Evolutionary conservation across 345 rosid genomes (phyloP).

Genomic region (Lepidium sativum): DNA sequence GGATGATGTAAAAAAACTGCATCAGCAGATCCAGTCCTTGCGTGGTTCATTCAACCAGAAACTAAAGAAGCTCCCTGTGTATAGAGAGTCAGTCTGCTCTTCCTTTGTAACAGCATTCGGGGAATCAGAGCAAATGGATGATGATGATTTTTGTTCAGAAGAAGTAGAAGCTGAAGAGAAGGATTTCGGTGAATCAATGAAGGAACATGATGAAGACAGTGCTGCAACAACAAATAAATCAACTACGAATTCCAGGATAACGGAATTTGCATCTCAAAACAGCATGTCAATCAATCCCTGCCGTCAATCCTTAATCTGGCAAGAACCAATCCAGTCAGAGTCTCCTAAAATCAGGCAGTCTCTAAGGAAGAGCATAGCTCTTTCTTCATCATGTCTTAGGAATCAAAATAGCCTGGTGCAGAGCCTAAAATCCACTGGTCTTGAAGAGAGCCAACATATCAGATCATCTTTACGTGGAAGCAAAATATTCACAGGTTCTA

Average conservation of each 20-base stretch:
- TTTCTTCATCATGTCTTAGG: conserved; percentile 43
- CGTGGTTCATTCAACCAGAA: conserved; percentile 38
- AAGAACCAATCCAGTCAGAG: conserved; percentile 77
- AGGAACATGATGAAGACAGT: conserved; percentile 23
- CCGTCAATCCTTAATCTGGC: conserved; percentile 47
- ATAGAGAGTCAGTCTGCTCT: conserved; percentile 43
- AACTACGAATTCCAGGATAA: conserved; percentile 21
- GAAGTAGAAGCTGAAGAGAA: conserved; percentile 46
- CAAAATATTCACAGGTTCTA: conserved; percentile 53
- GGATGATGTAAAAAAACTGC: conserved; percentile 64
- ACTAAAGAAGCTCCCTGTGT: conserved; percentile 35
- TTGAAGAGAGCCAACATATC: conserved; percentile 46
- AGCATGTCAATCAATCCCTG: conserved; percentile 53
- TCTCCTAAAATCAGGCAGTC: conserved; percentile 77
- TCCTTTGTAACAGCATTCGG: conserved; percentile 58
- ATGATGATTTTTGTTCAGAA: conserved; percentile 48
- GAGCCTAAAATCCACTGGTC: conserved; percentile 31
- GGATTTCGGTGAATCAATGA: conserved; percentile 23
- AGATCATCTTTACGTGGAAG: conserved; percentile 70
- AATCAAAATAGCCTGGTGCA: conserved; percentile 41
- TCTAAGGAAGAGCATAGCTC: conserved; percentile 51
- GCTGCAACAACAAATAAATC: conserved; percentile 23
- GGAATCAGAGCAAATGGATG: conserved; percentile 53
- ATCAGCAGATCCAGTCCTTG: conserved; percentile 56
- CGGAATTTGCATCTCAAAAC: conserved; percentile 33